phyloP scores from a whole-genome alignment of 495 filamentous ascomycete species.

The Paragyromitra xinjiangensis region DNA sequence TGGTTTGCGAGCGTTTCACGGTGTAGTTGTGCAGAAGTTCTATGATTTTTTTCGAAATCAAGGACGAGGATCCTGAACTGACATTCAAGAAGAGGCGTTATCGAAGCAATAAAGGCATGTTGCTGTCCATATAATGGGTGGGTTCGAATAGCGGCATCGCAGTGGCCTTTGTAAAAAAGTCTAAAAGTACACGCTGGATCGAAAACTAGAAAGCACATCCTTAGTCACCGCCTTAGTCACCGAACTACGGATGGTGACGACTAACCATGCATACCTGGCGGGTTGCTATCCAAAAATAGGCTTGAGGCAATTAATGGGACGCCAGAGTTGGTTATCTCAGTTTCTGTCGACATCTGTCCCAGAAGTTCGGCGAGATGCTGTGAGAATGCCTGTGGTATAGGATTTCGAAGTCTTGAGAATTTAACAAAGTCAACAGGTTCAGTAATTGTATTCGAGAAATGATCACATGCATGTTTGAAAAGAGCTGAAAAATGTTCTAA shows the following conservation, averaged over 20 bases:
- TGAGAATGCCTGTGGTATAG: constrained; percentile 35
- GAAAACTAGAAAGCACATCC: constrained; percentile 48
- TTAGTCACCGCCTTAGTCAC: too few relatives aligned
- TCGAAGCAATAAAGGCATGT: background rate
- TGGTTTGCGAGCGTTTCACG: constrained; percentile 2
- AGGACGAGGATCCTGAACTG: background rate
- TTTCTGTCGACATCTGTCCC: constrained; percentile 5
- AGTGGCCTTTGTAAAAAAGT: constrained; percentile 36
- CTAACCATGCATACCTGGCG: constrained; percentile 43
- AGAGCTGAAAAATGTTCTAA: constrained; percentile 45
- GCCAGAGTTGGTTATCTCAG: constrained; percentile 45
- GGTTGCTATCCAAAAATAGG: constrained; percentile 23
- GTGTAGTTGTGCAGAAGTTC: background rate
- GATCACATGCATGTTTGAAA: constrained; percentile 40
- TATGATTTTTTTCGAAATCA: background rate
- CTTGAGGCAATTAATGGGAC: constrained; percentile 46
- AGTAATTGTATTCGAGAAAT: constrained; percentile 38
- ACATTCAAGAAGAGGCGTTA: background rate
- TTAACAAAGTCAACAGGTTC: constrained; percentile 54
- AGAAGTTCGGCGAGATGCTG: constrained; percentile 43
- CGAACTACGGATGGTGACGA: too few relatives aligned
- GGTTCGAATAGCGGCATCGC: background rate
- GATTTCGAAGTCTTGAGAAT: constrained; percentile 42
- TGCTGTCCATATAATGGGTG: background rate
- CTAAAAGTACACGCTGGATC: constrained; percentile 35